These are phyloP conservation scores for Diophrys sp. DNA, from an alignment of 73 alveolate species.

Conservation along the genomic window DNA sequence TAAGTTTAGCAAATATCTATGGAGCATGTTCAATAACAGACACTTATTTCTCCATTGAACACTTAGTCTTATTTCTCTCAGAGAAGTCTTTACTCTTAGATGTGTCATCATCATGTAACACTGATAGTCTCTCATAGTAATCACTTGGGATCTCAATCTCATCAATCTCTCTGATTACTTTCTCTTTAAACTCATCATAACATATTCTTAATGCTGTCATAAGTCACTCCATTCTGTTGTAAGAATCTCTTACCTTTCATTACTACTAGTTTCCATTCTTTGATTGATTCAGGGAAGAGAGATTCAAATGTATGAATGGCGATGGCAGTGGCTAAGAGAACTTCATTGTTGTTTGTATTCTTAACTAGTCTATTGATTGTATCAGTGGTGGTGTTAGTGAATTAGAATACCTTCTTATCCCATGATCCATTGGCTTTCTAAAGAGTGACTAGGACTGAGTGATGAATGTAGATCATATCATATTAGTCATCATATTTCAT, in stretches of 20 bases:
- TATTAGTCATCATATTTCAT: background rate
- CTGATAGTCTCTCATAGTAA: background rate
- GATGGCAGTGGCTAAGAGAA: background rate
- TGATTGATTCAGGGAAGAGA: constrained; percentile 11
- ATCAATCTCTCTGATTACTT: background rate
- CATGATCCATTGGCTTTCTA: constrained; percentile 14
- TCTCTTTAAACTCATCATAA: background rate
- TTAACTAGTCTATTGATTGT: constrained; percentile 4
- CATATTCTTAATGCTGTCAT: constrained; percentile 13
- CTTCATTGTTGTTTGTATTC: background rate
- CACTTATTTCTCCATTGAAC: constrained; percentile 27
- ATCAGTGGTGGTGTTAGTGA: constrained; percentile 2
- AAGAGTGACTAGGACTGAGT: constrained; percentile 2
- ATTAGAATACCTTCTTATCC: background rate
- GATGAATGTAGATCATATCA: constrained; percentile 2
- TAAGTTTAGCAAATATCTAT: constrained; percentile 15
- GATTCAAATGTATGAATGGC: constrained; percentile 11
- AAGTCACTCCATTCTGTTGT: background rate
- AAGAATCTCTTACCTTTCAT: constrained; percentile 34
- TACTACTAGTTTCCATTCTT: constrained; percentile 49
- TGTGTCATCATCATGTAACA: background rate
- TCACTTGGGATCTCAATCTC: background rate
- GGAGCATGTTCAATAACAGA: constrained; percentile 46
- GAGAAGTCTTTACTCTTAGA: background rate
- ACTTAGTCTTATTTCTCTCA: background rate